Base-by-base conservation (phyloP, 805 yeast genomes). In the Jamesozyma lodderae region DNA sequence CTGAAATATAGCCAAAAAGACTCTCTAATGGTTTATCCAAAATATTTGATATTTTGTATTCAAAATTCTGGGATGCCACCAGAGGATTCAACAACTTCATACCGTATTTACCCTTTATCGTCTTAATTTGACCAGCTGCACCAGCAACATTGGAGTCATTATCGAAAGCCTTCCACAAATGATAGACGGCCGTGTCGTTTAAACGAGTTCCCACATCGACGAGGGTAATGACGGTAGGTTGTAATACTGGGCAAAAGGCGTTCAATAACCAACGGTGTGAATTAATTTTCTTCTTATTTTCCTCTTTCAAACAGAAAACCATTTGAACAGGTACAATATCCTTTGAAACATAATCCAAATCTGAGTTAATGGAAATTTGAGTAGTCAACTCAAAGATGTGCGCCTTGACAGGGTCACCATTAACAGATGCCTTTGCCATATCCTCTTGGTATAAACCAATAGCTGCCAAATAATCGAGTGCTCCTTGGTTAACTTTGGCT, bases 131-230 rank as follows among this genome's bases (percentile, higher is more conserved):
- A 45, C 99, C 99, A 11, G 97, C 96, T 1, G 95, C 98, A 45
- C 99, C 99, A 0, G 96, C 99, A 37, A 92, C 95, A 52, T 90
- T 88, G 1, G 96, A 87, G 57, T 92, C 96, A 49, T 78, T 73
- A 60, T 92, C 98, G 60, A 92, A 92, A 0, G 96, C 94, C 61
- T 92, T 92, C 99, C 99, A 92, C 42, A 92, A 67, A 50, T 90
- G 92, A 55, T 92, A 94, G 19, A 90, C 68, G 0, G 97, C 90
- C 37, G 81, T 78, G 33, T 75, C 73, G 46, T 86, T 87, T n/a
- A 97, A 94, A 52, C 81, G 77, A 0, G 99, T 92, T 45, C 99
- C 99, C n/a, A 92, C 98, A 68, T 92, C 99, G 35, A 92, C 70
- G 43, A 92, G 63, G 6, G 86, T 76, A 39, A 90, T 79, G 13